These are phyloP conservation scores for Coelastrella sp. DNA, from an alignment of 139 green algal species.

Conservation along the genomic window DNA sequence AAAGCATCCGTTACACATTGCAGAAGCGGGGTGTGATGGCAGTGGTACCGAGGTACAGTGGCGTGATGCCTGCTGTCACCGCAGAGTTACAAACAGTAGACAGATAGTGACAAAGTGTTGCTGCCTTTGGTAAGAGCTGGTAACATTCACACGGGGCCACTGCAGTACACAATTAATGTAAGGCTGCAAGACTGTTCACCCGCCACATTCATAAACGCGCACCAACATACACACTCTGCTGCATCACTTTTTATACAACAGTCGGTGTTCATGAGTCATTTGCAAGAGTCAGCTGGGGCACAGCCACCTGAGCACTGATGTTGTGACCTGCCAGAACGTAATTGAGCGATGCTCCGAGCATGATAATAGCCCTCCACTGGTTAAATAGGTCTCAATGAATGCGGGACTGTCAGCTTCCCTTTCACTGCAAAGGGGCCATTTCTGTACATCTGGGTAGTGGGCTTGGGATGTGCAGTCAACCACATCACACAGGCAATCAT, in stretches of 20 bases:
- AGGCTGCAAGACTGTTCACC: not conserved
- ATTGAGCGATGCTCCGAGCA: not conserved
- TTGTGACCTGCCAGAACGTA: not conserved
- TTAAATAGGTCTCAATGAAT: not conserved
- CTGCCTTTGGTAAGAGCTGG: not conserved
- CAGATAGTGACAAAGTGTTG: not conserved
- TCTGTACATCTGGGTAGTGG: not conserved
- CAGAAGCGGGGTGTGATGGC: not conserved
- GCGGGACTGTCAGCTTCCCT: not conserved
- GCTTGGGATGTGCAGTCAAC: not conserved
- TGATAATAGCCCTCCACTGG: slow-evolving; percentile 32
- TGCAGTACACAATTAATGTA: not conserved
- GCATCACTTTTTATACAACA: too few relatives aligned
- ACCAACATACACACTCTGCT: not conserved
- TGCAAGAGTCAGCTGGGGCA: slow-evolving; percentile 19
- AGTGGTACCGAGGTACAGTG: not conserved
- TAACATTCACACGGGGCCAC: not conserved
- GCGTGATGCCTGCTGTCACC: slow-evolving; percentile 5
- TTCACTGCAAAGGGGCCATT: not conserved
- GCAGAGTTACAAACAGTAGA: not conserved
- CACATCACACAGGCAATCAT: not conserved
- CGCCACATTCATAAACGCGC: not conserved
- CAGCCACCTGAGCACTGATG: slow-evolving; percentile 2
- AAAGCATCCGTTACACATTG: not conserved
- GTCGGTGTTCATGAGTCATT: slow-evolving; percentile 19